phyloP scores from a whole-genome alignment of 2,329 filamentous ascomycete species.

The Teratosphaeria pseudoeucalypti region DNA sequence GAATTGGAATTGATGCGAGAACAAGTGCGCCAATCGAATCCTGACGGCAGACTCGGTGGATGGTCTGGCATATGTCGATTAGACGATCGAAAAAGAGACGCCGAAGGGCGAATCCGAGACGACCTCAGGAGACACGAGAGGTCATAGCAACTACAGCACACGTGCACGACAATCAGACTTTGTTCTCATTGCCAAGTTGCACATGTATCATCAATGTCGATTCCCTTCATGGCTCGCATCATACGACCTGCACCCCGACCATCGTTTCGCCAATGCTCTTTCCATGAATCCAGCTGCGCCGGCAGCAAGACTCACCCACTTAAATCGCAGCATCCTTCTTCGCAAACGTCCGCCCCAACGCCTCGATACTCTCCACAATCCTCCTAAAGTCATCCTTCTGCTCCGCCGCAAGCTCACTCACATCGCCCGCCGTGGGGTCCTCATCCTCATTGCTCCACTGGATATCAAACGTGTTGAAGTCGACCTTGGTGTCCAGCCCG shows the following conservation, averaged over 20 bases:
- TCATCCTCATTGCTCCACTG: slow-evolving; percentile 33
- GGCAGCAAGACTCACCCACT: not conserved
- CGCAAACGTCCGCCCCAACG: slow-evolving; percentile 30
- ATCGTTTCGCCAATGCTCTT: not conserved
- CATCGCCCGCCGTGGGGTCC: slow-evolving; percentile 23
- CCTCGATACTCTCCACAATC: slow-evolving; percentile 33
- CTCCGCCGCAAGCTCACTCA: slow-evolving; percentile 28
- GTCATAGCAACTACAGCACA: too few species aligned
- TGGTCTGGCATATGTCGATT: too few species aligned
- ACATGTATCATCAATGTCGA: not conserved
- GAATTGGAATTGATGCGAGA: slow-evolving; percentile 32
- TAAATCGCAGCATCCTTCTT: slow-evolving; percentile 30
- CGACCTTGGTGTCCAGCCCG: slow-evolving; percentile 28
- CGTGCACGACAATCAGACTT: not conserved
- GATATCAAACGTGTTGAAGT: slow-evolving; percentile 33
- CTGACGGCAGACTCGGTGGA: not conserved
- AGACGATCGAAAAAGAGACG: too few species aligned
- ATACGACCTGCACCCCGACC: too few species aligned
- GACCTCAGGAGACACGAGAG: too few species aligned
- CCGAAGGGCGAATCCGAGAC: too few species aligned
- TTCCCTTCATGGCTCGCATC: too few species aligned
- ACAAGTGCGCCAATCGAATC: not conserved
- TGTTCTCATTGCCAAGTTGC: not conserved
- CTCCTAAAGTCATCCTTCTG: slow-evolving; percentile 35
- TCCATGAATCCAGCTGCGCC: not conserved